These are phyloP conservation scores for Teunomyces pallodes DNA, from an alignment of 805 yeast genomes.

Conservation along the genomic window DNA sequence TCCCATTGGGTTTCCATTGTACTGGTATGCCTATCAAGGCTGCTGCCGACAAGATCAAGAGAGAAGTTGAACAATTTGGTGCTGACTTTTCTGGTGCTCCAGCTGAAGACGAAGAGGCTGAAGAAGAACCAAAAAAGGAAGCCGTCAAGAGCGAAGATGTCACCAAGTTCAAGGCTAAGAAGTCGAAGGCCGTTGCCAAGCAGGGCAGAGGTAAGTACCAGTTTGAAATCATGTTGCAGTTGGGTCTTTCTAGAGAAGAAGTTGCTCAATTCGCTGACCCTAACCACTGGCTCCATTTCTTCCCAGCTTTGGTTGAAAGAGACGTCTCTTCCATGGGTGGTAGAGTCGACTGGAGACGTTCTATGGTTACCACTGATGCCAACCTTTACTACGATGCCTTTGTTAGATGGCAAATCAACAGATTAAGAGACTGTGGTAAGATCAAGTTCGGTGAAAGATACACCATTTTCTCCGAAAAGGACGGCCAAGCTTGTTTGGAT, in stretches of 20 bases:
- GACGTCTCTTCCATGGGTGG: slow-evolving; percentile 85
- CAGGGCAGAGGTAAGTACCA: slow-evolving; percentile 93
- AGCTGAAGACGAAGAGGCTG: slow-evolving; percentile 57
- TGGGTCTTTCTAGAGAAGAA: slow-evolving; percentile 83
- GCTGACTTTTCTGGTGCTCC: slow-evolving; percentile 70
- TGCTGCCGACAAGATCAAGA: slow-evolving; percentile 88
- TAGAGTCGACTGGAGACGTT: slow-evolving; percentile 97
- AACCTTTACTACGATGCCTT: slow-evolving; percentile 95
- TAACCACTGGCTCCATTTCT: slow-evolving; percentile 82
- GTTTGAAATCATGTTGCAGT: slow-evolving; percentile 92
- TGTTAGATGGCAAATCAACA: slow-evolving; percentile 93
- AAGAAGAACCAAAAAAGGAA: slow-evolving; percentile 22
- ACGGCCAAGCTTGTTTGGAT: slow-evolving; percentile 99
- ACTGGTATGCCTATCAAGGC: slow-evolving; percentile 99
- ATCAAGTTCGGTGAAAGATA: slow-evolving; percentile 98
- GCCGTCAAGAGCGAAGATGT: slow-evolving; percentile 62
- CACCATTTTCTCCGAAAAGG: slow-evolving; percentile 95
- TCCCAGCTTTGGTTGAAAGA: slow-evolving; percentile 84
- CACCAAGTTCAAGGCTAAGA: slow-evolving; percentile 88
- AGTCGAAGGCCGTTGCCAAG: slow-evolving; percentile 91
- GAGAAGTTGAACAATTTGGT: slow-evolving; percentile 93
- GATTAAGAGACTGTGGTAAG: slow-evolving; percentile 79
- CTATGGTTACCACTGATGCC: slow-evolving; percentile 90
- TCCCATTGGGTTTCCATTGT: slow-evolving; percentile 98
- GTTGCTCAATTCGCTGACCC: slow-evolving; percentile 88